phyloP scores from a whole-genome alignment of 495 filamentous ascomycete species.

The Astrocystis sublimbata region DNA sequence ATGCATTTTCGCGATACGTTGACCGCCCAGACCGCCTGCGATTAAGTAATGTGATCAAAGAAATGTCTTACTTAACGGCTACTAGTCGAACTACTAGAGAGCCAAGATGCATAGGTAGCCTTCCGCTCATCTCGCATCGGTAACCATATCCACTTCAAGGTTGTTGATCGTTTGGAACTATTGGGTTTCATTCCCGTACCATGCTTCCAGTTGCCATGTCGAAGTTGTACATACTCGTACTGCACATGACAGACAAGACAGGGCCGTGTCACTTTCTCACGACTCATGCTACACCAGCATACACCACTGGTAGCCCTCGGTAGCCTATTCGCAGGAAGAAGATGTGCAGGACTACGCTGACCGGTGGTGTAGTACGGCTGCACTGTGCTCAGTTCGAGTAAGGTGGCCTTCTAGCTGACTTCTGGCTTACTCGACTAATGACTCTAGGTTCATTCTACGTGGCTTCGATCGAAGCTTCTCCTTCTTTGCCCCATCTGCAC shows the following conservation, averaged over 20 bases:
- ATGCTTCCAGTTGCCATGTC: too few relatives aligned
- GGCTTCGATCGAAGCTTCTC: neutral
- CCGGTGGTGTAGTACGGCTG: neutral
- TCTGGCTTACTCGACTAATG: too few relatives aligned
- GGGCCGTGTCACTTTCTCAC: neutral
- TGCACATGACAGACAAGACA: neutral
- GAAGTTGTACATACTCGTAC: neutral
- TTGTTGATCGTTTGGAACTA: too few relatives aligned
- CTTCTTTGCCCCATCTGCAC: neutral
- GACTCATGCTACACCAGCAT: neutral
- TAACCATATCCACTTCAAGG: too few relatives aligned
- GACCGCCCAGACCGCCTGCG: too few relatives aligned
- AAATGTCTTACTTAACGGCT: too few relatives aligned
- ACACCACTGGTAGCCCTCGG: neutral
- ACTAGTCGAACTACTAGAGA: too few relatives aligned
- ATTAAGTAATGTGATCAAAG: too few relatives aligned
- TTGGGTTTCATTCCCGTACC: neutral
- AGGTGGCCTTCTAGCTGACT: neutral
- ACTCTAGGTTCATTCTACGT: neutral
- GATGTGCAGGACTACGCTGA: neutral
- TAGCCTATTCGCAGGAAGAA: neutral
- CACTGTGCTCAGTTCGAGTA: neutral
- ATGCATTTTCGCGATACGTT: too few relatives aligned
- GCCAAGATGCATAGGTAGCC: too few relatives aligned
- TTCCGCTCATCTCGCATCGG: too few relatives aligned